Evolutionary conservation across 331 rosid species (phyloP), one percentile per base, ranked within the genome.

Genomic region (Quercus tomentella): DNA sequence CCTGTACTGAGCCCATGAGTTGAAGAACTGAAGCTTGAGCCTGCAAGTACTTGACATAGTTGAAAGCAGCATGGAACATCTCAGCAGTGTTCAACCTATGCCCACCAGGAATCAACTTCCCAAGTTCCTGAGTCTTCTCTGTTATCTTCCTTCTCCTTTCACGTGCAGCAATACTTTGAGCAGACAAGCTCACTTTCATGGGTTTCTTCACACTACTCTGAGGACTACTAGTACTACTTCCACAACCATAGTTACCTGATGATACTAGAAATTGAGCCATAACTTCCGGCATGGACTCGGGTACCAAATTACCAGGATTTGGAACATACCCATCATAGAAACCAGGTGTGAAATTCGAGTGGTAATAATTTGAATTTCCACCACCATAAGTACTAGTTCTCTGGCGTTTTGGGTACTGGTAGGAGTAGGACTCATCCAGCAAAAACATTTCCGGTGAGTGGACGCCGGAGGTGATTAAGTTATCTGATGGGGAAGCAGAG

Each of bases 11-110:
- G 3, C 58, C 77, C 77, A 88, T 85, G 56, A 82, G 68, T 76
- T 92, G 77, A 72, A 95, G 94, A 83, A 95, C 58, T 0, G 63
- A 73, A 25, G 89, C 80, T 85, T 95, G 99, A 4, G 91, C 87
- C 85, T 91, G 92, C 89, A 95, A 85, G 87, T 54, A 93, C 83
- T 89, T 88, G 18, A 95, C 92, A 74, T 93, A 95, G 35, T 88
- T 95, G 23, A 79, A 80, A 72, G 97, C 96, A 67, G 97, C 82
- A 43, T 79, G 82, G 21, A 95, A 70, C 99, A 95, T 95, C 78
- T 93, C 97, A 43, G 98, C 99, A 17, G 99, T 90, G 82, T 92
- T 95, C 98, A 95, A 89, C 84, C 89, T 93, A 25, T 58, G 70
- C 4, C 94, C 97, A 12, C 97, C 92, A 0, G 99, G 96, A 12